Conservation (phyloP, 1,284 basidiomycete species). For the Microstroma glucosiphilum region DNA sequence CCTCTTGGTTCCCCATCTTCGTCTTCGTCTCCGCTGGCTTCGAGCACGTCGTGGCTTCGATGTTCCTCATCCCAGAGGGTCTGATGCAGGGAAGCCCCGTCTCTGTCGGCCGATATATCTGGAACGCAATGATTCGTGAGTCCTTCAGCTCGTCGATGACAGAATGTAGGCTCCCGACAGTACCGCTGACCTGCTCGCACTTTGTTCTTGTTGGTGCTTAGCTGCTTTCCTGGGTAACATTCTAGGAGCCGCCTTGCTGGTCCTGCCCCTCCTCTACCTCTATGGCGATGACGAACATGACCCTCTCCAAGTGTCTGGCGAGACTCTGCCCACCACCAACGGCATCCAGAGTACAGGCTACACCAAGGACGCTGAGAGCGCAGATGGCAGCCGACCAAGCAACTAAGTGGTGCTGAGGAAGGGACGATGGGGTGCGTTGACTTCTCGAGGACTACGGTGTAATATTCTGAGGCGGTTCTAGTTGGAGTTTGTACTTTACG, state of each 20-base stretch:
- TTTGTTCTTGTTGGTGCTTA: too few species aligned
- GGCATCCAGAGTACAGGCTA: not conserved
- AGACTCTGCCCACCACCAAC: not conserved
- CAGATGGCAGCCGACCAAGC: not conserved
- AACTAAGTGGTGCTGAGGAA: too few species aligned
- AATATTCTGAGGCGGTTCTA: too few species aligned
- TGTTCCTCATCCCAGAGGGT: constrained; percentile 65
- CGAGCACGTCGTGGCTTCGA: constrained; percentile 61
- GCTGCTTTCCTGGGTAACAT: constrained; percentile 64
- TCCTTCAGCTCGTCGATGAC: too few species aligned
- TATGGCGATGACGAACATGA: constrained; percentile 34
- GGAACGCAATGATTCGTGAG: constrained; percentile 61
- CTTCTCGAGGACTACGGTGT: too few species aligned
- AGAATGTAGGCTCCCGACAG: too few species aligned
- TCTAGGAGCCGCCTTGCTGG: constrained; percentile 60
- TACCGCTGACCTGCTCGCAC: too few species aligned
- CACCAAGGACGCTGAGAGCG: not conserved
- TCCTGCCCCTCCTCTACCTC: constrained; percentile 49
- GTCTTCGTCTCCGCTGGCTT: constrained; percentile 61
- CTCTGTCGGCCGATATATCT: constrained; percentile 59
- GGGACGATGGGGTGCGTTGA: too few species aligned
- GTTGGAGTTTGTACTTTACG: too few species aligned
- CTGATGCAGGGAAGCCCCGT: constrained; percentile 37
- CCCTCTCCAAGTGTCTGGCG: constrained; percentile 14
- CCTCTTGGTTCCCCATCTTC: constrained; percentile 71